Base-by-base conservation (phyloP, 768 basidiomycete genomes). In the Chalciporus pseudorubinellus region DNA sequence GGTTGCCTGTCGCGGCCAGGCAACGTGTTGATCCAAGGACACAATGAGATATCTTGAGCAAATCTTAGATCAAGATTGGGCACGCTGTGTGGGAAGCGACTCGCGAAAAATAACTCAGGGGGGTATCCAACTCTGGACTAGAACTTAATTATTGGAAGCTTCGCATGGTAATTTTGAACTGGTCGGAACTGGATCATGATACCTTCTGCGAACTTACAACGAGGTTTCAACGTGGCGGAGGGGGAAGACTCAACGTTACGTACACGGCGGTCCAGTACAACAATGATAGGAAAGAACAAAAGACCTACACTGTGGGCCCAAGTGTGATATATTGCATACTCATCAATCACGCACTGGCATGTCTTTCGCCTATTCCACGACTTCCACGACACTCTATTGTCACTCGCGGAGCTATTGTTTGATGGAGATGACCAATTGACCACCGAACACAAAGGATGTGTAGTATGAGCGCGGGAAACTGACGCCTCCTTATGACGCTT, bases 21-120 rank as follows among this genome's bases (percentile, higher is more conserved):
- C 56, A 70, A 69, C 67, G 67, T 69, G 69, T 69, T 70, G 64
- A 66, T 68, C 52, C 22, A 46, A 55, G 50, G 34, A 39, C 44
- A 57, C 52, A 57, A 47, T 44, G 48, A 65, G 64, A 53, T 60
- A 53, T 59, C 61, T 62, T 50, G 52, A 59, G 59, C 57, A 56
- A 56, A 57, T 62, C 53, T 64, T 60, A 52, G 66, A 69, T 68
- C 66, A 58, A 66, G 61, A 63, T 58, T 61, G 44, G 54, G 55
- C 54, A 62, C 41, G 50, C 56, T 58, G 59, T 57, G 62, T 46
- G 50, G 55, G 56, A 48, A 41, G 44, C 46, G 28, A 28, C 48
- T 34, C 41, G 26, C 49, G 48, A 48, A 45, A 52, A n/a, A 49
- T 51, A 39, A 44, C 48, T 59, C 53, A 59, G 61, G 65, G 55